These are phyloP conservation scores for Nepenthes mirabilis DNA, from an alignment of 148 eudicot species.

Conservation along the genomic window DNA sequence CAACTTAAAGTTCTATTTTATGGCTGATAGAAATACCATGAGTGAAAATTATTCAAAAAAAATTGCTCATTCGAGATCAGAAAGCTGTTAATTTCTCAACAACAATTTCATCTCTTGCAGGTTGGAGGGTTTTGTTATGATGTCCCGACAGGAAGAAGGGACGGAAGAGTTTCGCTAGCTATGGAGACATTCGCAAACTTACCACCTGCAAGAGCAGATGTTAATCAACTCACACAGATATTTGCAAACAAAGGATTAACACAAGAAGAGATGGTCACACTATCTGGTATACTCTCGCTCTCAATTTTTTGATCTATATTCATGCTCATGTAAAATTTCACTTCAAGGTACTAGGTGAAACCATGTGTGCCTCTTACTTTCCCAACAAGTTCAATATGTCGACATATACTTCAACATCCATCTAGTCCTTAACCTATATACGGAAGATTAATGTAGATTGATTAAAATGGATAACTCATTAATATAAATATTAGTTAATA, in stretches of 20 bases:
- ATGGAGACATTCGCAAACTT: constrained; percentile 31
- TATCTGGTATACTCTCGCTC: constrained; percentile 36
- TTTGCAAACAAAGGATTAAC: constrained; percentile 58
- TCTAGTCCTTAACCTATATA: too few relatives aligned
- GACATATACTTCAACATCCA: too few relatives aligned
- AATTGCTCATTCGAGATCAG: not conserved
- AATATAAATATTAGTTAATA: too few relatives aligned
- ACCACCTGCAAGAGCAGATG: constrained; percentile 35
- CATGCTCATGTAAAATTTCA: too few relatives aligned
- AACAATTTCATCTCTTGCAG: constrained; percentile 17
- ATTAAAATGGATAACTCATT: too few relatives aligned
- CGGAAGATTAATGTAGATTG: too few relatives aligned
- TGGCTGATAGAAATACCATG: not conserved
- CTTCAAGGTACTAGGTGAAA: too few relatives aligned
- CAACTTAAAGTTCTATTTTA: not conserved
- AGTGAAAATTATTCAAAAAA: not conserved
- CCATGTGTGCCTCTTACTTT: too few relatives aligned
- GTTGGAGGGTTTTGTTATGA: constrained; percentile 65
- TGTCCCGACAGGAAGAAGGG: constrained; percentile 73
- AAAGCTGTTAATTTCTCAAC: not conserved
- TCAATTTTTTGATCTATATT: too few relatives aligned
- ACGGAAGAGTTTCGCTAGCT: constrained; percentile 47
- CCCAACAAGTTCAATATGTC: too few relatives aligned
- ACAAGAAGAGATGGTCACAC: constrained; percentile 87
- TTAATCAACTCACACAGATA: constrained; percentile 42